Conservation (phyloP, 768 basidiomycete species). For the Russula lepida region DNA sequence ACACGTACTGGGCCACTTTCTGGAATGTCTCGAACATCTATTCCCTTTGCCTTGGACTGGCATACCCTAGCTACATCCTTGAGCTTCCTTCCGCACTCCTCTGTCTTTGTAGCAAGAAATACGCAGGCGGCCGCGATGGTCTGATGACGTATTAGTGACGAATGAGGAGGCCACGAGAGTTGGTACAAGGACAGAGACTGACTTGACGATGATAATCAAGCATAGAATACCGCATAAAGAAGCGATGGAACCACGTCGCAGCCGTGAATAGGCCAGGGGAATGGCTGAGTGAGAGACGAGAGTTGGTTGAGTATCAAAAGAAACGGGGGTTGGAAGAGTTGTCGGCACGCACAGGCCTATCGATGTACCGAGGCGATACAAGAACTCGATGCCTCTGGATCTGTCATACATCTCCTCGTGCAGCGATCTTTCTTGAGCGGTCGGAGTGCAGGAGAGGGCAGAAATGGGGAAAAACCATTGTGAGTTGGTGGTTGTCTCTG, state of each 20-base stretch:
- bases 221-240: conserved; percentile 82
- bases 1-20: conserved; percentile 55
- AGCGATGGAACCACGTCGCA: conserved; percentile 85
- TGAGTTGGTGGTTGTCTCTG: background rate
- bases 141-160: conserved; percentile 32
- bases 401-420: conserved; percentile 71
- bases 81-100: conserved; percentile 80
- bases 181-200: conserved; percentile 21
- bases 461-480: conserved; percentile 21
- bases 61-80: conserved; percentile 76
- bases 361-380: conserved; percentile 73
- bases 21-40: conserved; percentile 47
- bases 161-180: background rate
- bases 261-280: conserved; percentile 79
- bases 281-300: conserved; percentile 42
- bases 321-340: conserved; percentile 3
- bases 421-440: conserved; percentile 26
- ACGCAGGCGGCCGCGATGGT: conserved; percentile 81
- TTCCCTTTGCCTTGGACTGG: conserved; percentile 54
- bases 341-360: conserved; percentile 55
- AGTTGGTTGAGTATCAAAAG: conserved; percentile 2
- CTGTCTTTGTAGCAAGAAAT: conserved; percentile 86
- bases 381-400: conserved; percentile 75
- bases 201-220: conserved; percentile 77
- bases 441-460: conserved; percentile 15